Evolutionary conservation across 176 grass and related monocot species (phyloP).

Genomic region (Oryza australiensis): DNA sequence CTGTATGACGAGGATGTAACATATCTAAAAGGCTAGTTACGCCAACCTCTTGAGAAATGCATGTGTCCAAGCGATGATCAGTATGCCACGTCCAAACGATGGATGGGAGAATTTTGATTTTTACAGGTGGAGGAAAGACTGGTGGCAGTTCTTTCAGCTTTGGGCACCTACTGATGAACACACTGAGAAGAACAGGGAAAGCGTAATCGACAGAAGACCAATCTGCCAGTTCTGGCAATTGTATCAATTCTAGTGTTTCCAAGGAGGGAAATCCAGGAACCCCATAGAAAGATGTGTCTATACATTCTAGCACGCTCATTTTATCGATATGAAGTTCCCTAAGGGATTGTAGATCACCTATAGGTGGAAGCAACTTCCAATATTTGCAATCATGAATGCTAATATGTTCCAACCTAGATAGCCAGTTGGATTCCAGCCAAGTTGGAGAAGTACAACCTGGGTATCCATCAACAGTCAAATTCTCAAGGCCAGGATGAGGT

Average conservation of each 20-base stretch:
- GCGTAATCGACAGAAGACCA: not conserved
- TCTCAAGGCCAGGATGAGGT: not conserved
- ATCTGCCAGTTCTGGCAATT: not conserved
- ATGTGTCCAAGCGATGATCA: not conserved
- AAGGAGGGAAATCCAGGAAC: not conserved
- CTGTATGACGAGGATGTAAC: not conserved
- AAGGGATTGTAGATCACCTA: not conserved
- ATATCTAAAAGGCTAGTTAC: not conserved
- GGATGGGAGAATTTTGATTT: not conserved
- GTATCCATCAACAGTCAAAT: not conserved
- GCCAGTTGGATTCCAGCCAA: not conserved
- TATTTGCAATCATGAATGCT: not conserved
- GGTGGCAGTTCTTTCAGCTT: not conserved
- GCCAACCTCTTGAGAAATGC: not conserved
- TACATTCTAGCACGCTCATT: not conserved
- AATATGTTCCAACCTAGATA: not conserved
- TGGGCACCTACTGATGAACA: not conserved
- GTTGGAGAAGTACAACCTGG: not conserved
- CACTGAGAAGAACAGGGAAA: not conserved
- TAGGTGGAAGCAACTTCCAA: not conserved
- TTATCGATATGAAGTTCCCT: not conserved
- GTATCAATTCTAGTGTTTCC: not conserved
- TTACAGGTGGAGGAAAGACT: not conserved
- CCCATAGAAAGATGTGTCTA: not conserved
- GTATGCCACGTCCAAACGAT: not conserved